These are phyloP conservation scores for Cyberlindnera suaveolens DNA, from an alignment of 805 yeast genomes.

Conservation along the genomic window DNA sequence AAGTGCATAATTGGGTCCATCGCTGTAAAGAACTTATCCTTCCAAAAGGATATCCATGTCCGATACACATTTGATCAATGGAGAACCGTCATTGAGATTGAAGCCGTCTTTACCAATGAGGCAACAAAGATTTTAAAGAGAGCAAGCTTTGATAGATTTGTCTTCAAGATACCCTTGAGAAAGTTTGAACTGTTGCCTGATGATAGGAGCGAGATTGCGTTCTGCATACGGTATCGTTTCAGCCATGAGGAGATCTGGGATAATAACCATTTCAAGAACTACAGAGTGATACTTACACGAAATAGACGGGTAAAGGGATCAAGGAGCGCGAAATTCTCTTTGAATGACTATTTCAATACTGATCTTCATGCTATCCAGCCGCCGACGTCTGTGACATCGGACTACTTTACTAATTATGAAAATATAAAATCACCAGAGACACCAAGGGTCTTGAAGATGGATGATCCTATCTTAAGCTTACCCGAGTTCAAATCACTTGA, in stretches of 20 bases:
- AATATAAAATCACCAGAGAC: constrained; percentile 24
- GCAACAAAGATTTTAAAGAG: constrained; percentile 34
- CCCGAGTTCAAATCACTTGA: constrained; percentile 11
- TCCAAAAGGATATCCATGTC: constrained; percentile 58
- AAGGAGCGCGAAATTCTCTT: constrained; percentile 10
- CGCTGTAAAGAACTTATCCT: constrained; percentile 72
- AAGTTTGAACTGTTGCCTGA: constrained; percentile 18
- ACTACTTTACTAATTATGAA: constrained; percentile 18
- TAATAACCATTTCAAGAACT: constrained; percentile 58
- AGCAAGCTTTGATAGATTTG: constrained; percentile 62
- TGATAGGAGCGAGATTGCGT: constrained; percentile 25
- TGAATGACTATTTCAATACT: constrained; percentile 15
- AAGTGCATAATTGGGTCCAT: constrained; percentile 58
- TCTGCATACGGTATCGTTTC: constrained; percentile 39
- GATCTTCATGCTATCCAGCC: constrained; percentile 1
- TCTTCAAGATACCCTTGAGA: constrained; percentile 52
- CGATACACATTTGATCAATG: constrained; percentile 77
- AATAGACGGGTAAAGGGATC: constrained; percentile 4
- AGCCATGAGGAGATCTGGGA: constrained; percentile 63
- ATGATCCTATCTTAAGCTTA: constrained; percentile 1
- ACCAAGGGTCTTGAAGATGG: constrained; percentile 17
- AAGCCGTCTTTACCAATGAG: constrained; percentile 55
- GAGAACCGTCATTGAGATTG: constrained; percentile 67
- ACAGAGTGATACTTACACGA: constrained; percentile 34
- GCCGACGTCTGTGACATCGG: constrained; percentile 2